Base-by-base conservation (phyloP, 495 filamentous ascomycete genomes). In the Podospora bellae-mahoneyi region DNA sequence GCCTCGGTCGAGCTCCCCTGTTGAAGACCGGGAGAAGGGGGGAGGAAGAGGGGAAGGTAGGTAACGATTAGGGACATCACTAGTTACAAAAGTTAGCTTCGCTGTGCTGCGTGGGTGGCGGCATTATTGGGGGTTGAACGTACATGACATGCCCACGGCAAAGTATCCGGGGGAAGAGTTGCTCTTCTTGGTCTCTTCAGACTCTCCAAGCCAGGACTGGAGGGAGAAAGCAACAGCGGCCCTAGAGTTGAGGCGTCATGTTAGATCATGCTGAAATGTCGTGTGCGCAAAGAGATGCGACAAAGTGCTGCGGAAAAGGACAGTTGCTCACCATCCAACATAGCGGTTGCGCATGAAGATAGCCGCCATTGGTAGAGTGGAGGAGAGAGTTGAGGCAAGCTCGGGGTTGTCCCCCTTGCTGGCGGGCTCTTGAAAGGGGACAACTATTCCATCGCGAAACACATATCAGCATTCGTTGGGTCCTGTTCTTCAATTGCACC, bases 281-380 rank as follows among this genome's bases (percentile, higher is more conserved):
- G 5, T 16, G 19, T 59, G 56, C 56, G 19, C 54, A 5, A 10
- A 15, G 55, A 18, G 20, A 60, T 56, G n/a, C 9, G 26, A 39
- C 32, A 62, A 56, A 55, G 53, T 65, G 15, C 15, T 28, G 13
- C 53, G 19, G 34, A 53, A 23, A 5, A 48, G 39, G 15, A 48
- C 39, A 48, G 53, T 13, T 18, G 62, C 85, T 70, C 83, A 93
- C 92, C 92, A 96, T 77, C 92, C 92, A 71, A 96, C 85, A 83
- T 87, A 96, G 85, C 91, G 89, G 79, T 95, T 96, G 60, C 92
- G 84, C 69, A 91, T 94, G 78, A 97, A 96, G 84, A 97, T 94
- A 65, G 93, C 93, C 65, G 92, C 92, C 93, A 97, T 97, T 48
- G 93, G 93, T 74, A 97, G 78, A 7, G 92, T 96, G 74, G 88